A percentile compares a stretch with the other conserved stretches of the same genome.
Conservation (phyloP, 2,329 filamentous ascomycete species). For the Colletotrichum tropicicola region DNA sequence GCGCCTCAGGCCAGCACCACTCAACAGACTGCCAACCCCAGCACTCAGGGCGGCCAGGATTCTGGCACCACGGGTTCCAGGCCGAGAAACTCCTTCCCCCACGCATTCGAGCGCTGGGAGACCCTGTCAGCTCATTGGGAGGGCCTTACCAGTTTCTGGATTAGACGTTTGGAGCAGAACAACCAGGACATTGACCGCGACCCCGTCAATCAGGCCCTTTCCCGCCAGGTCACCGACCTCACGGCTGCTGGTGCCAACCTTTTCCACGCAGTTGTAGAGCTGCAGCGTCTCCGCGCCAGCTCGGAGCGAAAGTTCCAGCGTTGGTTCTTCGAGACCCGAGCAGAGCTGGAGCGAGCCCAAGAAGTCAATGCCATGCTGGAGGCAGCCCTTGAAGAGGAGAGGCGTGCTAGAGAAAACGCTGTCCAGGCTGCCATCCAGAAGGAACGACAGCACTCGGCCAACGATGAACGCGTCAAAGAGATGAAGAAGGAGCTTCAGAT, state of each 20-base stretch:
- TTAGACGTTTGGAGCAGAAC: constrained; percentile 90
- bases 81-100: constrained; percentile 81
- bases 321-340: constrained; percentile 96
- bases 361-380: constrained; percentile 87
- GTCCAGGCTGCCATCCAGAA: constrained; percentile 72
- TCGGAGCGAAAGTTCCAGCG: constrained; percentile 98
- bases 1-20: constrained; percentile 35
- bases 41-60: constrained; percentile 40
- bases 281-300: constrained; percentile 91
- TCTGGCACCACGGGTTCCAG: constrained; percentile 44
- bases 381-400: constrained; percentile 76
- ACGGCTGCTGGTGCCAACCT: constrained; percentile 96
- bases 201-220: constrained; percentile 86
- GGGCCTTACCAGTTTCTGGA: constrained; percentile 96
- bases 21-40: constrained; percentile 21
- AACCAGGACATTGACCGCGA: constrained; percentile 84
- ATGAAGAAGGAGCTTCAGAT: constrained; percentile 94
- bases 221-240: constrained; percentile 94
- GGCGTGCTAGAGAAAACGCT: constrained; percentile 73
- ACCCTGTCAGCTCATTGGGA: constrained; percentile 98
- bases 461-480: constrained; percentile 83
- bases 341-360: constrained; percentile 85
- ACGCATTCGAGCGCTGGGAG: constrained; percentile 98
- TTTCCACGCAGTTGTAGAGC: constrained; percentile 96
- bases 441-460: constrained; percentile 73